Evolutionary conservation across 2,329 filamentous ascomycete genomes (phyloP).

Genomic region (Aspergillus sp.): DNA sequence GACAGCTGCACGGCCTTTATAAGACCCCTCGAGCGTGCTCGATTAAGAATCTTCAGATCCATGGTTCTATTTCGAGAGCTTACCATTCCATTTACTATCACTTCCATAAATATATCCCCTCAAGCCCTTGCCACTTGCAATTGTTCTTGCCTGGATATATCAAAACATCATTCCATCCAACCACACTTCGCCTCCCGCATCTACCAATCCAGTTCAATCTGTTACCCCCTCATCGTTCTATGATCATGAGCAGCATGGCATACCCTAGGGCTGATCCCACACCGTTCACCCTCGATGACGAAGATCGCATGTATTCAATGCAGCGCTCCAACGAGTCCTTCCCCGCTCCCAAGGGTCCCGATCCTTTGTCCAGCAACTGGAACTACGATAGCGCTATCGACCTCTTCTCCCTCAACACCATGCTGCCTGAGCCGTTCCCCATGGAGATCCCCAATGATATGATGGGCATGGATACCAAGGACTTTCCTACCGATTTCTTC

Average conservation of each 20-base stretch:
- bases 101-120: not conserved
- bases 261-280: constrained; percentile 10
- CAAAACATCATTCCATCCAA: not conserved
- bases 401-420: constrained; percentile 32
- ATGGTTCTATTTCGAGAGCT: constrained; percentile 12
- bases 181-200: not conserved
- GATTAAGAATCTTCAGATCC: constrained; percentile 14
- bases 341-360: constrained; percentile 20
- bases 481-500: constrained; percentile 32
- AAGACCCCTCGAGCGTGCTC: constrained; percentile 6
- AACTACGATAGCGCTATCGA: constrained; percentile 36
- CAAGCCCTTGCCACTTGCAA: not conserved
- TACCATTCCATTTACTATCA: constrained; percentile 1
- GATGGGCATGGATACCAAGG: constrained; percentile 28
- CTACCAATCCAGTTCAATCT: not conserved
- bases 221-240: not conserved
- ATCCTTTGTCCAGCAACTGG: constrained; percentile 38
- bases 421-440: constrained; percentile 29
- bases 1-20: constrained; percentile 9
- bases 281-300: constrained; percentile 11
- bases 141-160: not conserved
- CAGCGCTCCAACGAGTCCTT: constrained; percentile 13
- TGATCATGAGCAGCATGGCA: constrained; percentile 10
- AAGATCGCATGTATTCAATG: constrained; percentile 15
- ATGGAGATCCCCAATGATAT: constrained; percentile 33